A percentile compares a stretch with the other conserved stretches of the same genome.
phyloP scores from a whole-genome alignment of 257 asterid species.

The Penstemon eatonii region DNA sequence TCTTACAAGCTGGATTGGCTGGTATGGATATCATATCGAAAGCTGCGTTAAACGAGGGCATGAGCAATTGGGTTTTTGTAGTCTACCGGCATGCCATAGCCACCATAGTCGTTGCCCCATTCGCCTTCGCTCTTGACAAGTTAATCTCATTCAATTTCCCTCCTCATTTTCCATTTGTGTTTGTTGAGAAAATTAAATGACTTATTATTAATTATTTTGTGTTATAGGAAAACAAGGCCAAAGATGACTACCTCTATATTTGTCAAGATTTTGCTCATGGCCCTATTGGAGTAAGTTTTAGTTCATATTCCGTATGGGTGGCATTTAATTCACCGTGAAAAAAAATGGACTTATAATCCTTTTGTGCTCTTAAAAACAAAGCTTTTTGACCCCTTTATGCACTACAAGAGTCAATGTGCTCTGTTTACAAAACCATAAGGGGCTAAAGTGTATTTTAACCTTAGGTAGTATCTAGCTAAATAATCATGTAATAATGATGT shows the following conservation, averaged over 20 bases:
- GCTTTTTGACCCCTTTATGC: too few relatives aligned
- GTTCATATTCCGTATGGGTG: not conserved
- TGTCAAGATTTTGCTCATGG: conserved; percentile 56
- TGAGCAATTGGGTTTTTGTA: conserved; percentile 91
- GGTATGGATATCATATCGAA: conserved; percentile 93
- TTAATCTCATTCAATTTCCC: conserved; percentile 20
- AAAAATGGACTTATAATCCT: too few relatives aligned
- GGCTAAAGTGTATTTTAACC: too few relatives aligned
- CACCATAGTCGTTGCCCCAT: conserved; percentile 73
- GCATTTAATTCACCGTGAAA: too few relatives aligned
- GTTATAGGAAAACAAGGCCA: conserved; percentile 81
- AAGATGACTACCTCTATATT: conserved; percentile 72
- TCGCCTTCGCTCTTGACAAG: conserved; percentile 83
- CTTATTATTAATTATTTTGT: conserved; percentile 5
- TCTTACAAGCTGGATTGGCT: conserved; percentile 80
- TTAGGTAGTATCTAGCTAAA: too few relatives aligned
- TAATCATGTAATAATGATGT: not conserved
- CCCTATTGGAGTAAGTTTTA: conserved; percentile 75
- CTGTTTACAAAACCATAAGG: too few relatives aligned
- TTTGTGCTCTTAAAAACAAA: too few relatives aligned
- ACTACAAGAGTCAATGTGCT: too few relatives aligned
- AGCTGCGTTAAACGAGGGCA: conserved; percentile 84
- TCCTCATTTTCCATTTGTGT: not conserved
- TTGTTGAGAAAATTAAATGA: not conserved
- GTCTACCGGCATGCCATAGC: conserved; percentile 90